Conservation (phyloP, 768 basidiomycete genomes). For the Xerocomus potaroensis region DNA sequence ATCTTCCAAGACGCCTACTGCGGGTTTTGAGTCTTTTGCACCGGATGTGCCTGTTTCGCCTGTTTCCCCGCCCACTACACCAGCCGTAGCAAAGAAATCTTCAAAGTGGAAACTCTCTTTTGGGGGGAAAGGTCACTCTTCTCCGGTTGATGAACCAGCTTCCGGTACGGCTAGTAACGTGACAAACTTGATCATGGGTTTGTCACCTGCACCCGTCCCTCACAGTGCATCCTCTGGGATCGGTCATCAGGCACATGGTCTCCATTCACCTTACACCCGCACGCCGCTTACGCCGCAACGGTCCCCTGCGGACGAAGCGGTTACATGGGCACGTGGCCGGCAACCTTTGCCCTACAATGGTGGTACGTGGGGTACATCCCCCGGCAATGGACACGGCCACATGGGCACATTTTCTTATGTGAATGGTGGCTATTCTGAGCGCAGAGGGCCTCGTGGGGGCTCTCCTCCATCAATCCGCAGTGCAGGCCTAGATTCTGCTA, state of each 20-base stretch:
- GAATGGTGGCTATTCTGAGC: conserved; percentile 25
- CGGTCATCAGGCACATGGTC: conserved; percentile 11
- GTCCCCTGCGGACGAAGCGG: conserved; percentile 38
- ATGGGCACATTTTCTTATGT: conserved; percentile 11
- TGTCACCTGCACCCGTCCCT: conserved; percentile 19
- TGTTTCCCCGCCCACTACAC: conserved; percentile 25
- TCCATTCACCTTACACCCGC: conserved; percentile 24
- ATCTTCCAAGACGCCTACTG: conserved; percentile 36
- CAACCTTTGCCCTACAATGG: conserved; percentile 27
- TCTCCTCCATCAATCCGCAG: conserved; percentile 62
- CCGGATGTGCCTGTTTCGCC: conserved; percentile 20
- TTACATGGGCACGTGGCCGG: conserved; percentile 49
- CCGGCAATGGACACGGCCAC: conserved; percentile 6
- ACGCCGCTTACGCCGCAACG: conserved; percentile 31
- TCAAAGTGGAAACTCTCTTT: conserved; percentile 49
- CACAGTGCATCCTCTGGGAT: conserved; percentile 1
- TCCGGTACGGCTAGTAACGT: conserved; percentile 78
- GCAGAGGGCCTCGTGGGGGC: conserved; percentile 39
- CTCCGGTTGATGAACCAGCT: conserved; percentile 32
- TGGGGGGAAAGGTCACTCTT: conserved; percentile 62
- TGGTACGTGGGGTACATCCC: conserved; percentile 21
- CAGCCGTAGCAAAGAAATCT: conserved; percentile 62
- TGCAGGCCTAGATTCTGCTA: conserved; percentile 45
- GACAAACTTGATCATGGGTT: conserved; percentile 66
- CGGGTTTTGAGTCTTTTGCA: conserved; percentile 29